A percentile compares a stretch with the other conserved stretches of the same genome.
These are phyloP conservation scores for Mangifera indica DNA, from an alignment of 345 rosid genomes.

Conservation along the genomic window DNA sequence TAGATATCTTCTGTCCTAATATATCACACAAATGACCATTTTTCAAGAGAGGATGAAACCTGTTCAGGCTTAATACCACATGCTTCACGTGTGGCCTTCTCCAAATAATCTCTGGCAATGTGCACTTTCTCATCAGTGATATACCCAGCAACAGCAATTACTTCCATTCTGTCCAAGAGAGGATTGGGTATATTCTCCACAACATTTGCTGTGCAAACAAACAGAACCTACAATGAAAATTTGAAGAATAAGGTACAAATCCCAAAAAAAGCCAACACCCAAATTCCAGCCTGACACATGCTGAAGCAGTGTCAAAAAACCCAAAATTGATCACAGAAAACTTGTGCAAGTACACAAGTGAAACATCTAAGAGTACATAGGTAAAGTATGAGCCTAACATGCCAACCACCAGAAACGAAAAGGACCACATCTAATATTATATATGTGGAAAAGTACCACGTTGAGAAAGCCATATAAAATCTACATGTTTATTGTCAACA, in stretches of 20 bases:
- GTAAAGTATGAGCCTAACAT: neutral
- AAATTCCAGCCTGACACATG: neutral
- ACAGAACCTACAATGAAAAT: constrained; percentile 65
- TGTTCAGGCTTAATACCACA: constrained; percentile 93
- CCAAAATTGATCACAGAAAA: neutral
- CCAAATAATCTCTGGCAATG: constrained; percentile 96
- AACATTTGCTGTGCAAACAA: constrained; percentile 99
- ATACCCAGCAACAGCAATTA: constrained; percentile 93
- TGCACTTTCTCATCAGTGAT: constrained; percentile 98
- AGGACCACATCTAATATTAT: neutral
- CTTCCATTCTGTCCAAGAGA: constrained; percentile 99
- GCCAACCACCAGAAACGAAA: neutral
- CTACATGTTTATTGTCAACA: too few relatives aligned
- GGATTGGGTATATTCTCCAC: constrained; percentile 90
- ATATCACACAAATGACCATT: neutral
- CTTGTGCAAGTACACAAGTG: neutral
- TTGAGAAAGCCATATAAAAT: too few relatives aligned
- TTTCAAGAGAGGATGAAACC: constrained; percentile 36
- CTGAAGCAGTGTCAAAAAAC: neutral
- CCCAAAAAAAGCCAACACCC: neutral
- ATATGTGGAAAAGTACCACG: neutral
- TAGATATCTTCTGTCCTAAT: neutral
- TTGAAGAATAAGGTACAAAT: constrained; percentile 17
- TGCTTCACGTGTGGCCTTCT: constrained; percentile 78
- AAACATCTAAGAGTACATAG: neutral